These are phyloP conservation scores for Neckera pumila DNA, from an alignment of 225 moss, liverwort and hornwort genomes.

Conservation along the genomic window DNA sequence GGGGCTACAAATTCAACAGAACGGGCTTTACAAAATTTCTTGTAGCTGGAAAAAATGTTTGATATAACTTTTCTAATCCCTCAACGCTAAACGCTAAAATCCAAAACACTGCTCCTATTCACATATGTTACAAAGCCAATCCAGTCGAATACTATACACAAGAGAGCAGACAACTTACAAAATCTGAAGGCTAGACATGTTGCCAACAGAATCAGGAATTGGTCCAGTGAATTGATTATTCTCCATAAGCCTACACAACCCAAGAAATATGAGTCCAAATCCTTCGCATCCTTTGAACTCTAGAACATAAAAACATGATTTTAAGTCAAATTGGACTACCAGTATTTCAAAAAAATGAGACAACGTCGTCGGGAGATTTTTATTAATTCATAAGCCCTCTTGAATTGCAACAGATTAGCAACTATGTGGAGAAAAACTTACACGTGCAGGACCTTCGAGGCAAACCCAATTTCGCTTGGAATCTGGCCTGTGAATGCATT, in stretches of 20 bases:
- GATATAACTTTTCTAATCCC: not conserved
- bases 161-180: conserved; percentile 9
- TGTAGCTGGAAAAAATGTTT: not conserved
- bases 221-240: conserved; percentile 22
- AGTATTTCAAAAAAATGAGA: not conserved
- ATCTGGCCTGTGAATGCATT: conserved; percentile 43
- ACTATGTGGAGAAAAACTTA: not conserved
- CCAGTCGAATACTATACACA: not conserved
- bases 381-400: not conserved
- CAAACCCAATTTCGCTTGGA: conserved; percentile 42
- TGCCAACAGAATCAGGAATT: conserved; percentile 34
- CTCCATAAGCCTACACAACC: conserved; percentile 27
- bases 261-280: not conserved
- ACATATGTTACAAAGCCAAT: not conserved
- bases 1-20: not conserved
- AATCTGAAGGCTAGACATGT: conserved; percentile 33
- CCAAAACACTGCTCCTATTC: not conserved
- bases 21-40: not conserved
- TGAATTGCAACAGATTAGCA: not conserved
- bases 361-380: too few species aligned
- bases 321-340: not conserved
- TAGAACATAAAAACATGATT: not conserved
- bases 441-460: conserved; percentile 24
- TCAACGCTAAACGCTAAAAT: not conserved
- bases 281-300: not conserved